Evolutionary conservation across 2,329 filamentous ascomycete genomes (phyloP), one percentile per base, ranked within the genome.

Genomic region (Diaporthe longicolla): DNA sequence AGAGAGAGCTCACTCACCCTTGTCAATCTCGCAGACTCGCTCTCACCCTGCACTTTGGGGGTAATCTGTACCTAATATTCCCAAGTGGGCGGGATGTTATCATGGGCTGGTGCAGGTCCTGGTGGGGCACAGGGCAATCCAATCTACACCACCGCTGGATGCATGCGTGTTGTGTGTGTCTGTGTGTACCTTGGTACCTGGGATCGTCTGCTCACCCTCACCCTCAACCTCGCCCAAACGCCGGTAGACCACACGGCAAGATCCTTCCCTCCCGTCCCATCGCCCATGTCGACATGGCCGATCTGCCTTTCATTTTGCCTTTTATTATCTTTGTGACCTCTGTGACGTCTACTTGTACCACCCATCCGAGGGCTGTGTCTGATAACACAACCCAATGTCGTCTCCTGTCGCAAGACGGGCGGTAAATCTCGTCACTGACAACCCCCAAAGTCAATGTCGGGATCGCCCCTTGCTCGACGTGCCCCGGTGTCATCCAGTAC

Each of bases 11-110:
- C 58, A 61, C 55, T 26, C 58, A 61, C 58, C 58, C 58, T 63
- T 63, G 58, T 63, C 58, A 63, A 63, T 63, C 58, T 63, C 35
- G 58, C 58, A 63, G 58, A 45, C 58, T 45, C 58, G 35, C 58
- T 37, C 35, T 37, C 35, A 4, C 11, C 6, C 19, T 37, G 58
- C 19, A 37, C 37, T 45, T 61, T 32, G 54, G 58, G 43, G 40
- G 43, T 50, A 63, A 59, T 58, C 58, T 43, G 58, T 65, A 65
- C 61, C 43, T 66, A 48, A 35, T 35, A 19, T 17, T 43, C 59
- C 61, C 61, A 66, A 52, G 61, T 35, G 61, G 61, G 26, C 24
- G 26, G n/a, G 61, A 65, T 26, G 57, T 59, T 59, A 65, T 63
- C 59, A 63, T 45, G 37, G 58, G 58, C 37, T 40, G 59, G n/a